Percentiles rank a stretch among this genome's conserved stretches.
phyloP scores from a whole-genome alignment of 2,329 filamentous ascomycete genomes.

The Epichloe sylvatica region DNA sequence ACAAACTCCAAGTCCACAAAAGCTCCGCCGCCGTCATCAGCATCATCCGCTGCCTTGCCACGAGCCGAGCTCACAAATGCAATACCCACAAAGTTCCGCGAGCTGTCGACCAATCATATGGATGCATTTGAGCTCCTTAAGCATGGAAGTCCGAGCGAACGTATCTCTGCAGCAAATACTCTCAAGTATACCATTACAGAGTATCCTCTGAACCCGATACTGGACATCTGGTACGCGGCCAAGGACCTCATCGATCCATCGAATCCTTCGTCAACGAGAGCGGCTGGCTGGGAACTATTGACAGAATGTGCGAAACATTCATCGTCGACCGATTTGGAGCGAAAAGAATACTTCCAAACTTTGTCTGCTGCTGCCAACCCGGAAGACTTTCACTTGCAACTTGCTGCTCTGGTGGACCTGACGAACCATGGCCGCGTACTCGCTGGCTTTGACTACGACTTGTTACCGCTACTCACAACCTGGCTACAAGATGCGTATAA shows the following conservation, averaged over 20 bases:
- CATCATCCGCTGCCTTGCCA: conserved; percentile 24
- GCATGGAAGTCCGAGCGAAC: conserved; percentile 36
- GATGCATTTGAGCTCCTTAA: conserved; percentile 42
- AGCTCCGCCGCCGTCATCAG: conserved; percentile 30
- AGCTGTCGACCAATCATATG: conserved; percentile 37
- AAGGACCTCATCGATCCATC: conserved; percentile 48
- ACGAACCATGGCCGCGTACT: conserved; percentile 48
- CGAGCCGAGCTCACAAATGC: conserved; percentile 32
- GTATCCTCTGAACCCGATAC: conserved; percentile 43
- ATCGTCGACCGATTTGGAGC: conserved; percentile 50
- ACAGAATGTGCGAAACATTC: conserved; percentile 50
- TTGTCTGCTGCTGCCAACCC: conserved; percentile 40
- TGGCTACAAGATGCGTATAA: conserved; percentile 47
- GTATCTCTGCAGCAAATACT: conserved; percentile 43
- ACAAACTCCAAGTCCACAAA: conserved; percentile 41
- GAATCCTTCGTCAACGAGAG: conserved; percentile 39
- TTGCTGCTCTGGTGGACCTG: conserved; percentile 48
- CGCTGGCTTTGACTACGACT: conserved; percentile 53
- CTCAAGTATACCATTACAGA: conserved; percentile 43
- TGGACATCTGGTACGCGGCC: conserved; percentile 52
- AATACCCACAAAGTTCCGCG: conserved; percentile 24
- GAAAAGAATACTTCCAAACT: conserved; percentile 51
- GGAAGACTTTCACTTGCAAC: conserved; percentile 53
- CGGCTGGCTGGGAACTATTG: conserved; percentile 51
- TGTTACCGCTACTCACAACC: conserved; percentile 45